Conservation (phyloP, 345 rosid species). For the Populus pruinosa region DNA sequence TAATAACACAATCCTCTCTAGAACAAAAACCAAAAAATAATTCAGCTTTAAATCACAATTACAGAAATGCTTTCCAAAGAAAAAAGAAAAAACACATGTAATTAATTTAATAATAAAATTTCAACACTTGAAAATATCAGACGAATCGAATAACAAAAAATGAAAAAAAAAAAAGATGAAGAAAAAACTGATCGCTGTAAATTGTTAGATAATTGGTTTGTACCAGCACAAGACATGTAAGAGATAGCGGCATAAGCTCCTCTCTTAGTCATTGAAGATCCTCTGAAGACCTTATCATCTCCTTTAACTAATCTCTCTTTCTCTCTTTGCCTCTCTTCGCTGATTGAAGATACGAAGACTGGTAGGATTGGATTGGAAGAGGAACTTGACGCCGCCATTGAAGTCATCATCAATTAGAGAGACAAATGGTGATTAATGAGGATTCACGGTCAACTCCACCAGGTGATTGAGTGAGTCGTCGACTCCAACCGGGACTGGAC, state of each 20-base stretch:
- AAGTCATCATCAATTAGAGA: constrained; percentile 6
- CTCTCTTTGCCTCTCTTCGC: constrained; percentile 36
- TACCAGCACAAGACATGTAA: constrained; percentile 96
- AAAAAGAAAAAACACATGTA: neutral
- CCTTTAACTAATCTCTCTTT: constrained; percentile 50
- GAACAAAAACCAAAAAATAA: neutral
- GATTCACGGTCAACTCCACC: neutral
- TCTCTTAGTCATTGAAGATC: constrained; percentile 89
- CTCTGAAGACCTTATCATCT: constrained; percentile 70
- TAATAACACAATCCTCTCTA: neutral
- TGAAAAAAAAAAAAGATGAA: neutral
- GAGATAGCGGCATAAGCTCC: constrained; percentile 88
- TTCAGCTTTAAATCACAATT: neutral
- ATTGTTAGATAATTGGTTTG: neutral
- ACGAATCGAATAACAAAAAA: neutral
- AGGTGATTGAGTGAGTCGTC: neutral
- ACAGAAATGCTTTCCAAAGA: neutral
- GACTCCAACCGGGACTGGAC: neutral
- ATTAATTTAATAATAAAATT: neutral
- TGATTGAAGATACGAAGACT: constrained; percentile 49
- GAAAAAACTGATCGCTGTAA: neutral
- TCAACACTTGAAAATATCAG: neutral
- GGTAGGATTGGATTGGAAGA: constrained; percentile 59
- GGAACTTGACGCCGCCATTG: constrained; percentile 46
- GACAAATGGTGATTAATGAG: neutral